Evolutionary conservation across 495 filamentous ascomycete genomes (phyloP).

Genomic region (Paragyromitra xinjiangensis): DNA sequence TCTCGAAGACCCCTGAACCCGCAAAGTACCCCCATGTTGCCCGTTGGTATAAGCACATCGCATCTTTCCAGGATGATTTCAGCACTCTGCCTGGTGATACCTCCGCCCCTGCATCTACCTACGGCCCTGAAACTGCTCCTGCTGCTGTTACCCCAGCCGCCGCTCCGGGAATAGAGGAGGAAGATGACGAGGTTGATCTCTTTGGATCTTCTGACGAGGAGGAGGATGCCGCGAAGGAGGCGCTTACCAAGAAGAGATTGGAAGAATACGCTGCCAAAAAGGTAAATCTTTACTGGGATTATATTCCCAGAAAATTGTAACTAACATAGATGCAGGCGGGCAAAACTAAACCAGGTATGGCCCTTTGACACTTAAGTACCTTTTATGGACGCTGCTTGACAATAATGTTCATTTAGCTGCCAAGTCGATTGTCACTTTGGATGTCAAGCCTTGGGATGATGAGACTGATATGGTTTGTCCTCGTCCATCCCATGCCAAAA

Average conservation of each 20-base stretch:
- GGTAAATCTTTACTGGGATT: conserved; percentile 58
- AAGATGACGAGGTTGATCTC: conserved; percentile 86
- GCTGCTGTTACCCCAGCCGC: conserved; percentile 83
- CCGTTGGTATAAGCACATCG: conserved; percentile 99
- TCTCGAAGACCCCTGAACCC: conserved; percentile 76
- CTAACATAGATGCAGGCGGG: conserved; percentile 38
- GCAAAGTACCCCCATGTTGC: conserved; percentile 91
- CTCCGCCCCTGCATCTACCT: conserved; percentile 83
- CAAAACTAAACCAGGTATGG: conserved; percentile 53
- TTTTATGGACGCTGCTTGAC: conserved; percentile 5
- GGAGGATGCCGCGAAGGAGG: conserved; percentile 78
- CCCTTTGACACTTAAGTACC: background rate
- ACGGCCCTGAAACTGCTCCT: conserved; percentile 84
- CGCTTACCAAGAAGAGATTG: conserved; percentile 83
- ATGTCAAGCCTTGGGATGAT: conserved; percentile 98
- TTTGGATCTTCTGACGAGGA: conserved; percentile 92
- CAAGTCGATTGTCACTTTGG: conserved; percentile 93
- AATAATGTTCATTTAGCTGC: conserved; percentile 64
- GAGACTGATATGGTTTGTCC: conserved; percentile 48
- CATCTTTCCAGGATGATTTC: conserved; percentile 89
- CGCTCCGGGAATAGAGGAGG: conserved; percentile 69
- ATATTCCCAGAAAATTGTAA: background rate
- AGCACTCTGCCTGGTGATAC: conserved; percentile 88
- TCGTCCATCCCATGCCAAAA: background rate
- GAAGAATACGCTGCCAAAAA: conserved; percentile 98